phyloP scores from a whole-genome alignment of 371 early-diverging fungal species.

The Haplosporangium sp. region DNA sequence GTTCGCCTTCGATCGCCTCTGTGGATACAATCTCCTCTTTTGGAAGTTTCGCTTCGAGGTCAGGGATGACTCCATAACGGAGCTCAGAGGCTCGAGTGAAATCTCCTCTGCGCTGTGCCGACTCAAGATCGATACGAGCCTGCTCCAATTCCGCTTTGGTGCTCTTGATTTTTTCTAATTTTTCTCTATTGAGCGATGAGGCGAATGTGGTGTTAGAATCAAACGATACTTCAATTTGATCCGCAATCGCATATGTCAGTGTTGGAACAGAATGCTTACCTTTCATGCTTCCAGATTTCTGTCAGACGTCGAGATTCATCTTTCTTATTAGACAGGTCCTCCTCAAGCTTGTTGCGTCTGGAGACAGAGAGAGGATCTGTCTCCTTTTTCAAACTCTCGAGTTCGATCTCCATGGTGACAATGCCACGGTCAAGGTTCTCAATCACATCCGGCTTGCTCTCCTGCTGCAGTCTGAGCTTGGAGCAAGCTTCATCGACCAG shows the following conservation, averaged over 20 bases:
- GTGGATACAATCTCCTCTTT: slow-evolving; percentile 59
- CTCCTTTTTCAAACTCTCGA: slow-evolving; percentile 81
- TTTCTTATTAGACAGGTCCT: slow-evolving; percentile 73
- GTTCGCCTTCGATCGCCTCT: slow-evolving; percentile 31
- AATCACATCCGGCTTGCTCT: slow-evolving; percentile 85
- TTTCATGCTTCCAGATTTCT: slow-evolving; percentile 78
- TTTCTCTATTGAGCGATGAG: slow-evolving; percentile 45
- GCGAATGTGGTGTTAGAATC: not conserved
- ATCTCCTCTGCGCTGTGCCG: slow-evolving; percentile 78
- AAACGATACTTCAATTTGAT: slow-evolving; percentile 2
- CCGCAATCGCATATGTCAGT: slow-evolving; percentile 4
- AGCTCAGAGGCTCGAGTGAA: slow-evolving; percentile 83
- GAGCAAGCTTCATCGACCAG: slow-evolving; percentile 92
- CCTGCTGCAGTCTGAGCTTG: slow-evolving; percentile 82
- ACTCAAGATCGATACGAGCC: slow-evolving; percentile 81
- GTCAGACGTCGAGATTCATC: slow-evolving; percentile 71
- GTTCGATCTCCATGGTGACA: slow-evolving; percentile 80
- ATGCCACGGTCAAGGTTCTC: slow-evolving; percentile 80
- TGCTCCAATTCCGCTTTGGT: slow-evolving; percentile 80
- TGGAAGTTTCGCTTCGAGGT: slow-evolving; percentile 77
- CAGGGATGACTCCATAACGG: slow-evolving; percentile 91
- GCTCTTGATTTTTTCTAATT: slow-evolving; percentile 78
- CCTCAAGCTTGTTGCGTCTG: slow-evolving; percentile 73
- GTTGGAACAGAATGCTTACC: slow-evolving; percentile 37
- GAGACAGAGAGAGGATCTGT: slow-evolving; percentile 77